Conservation (phyloP, 192 early-diverging fungal genomes). For the Backusella mclennaniae region DNA sequence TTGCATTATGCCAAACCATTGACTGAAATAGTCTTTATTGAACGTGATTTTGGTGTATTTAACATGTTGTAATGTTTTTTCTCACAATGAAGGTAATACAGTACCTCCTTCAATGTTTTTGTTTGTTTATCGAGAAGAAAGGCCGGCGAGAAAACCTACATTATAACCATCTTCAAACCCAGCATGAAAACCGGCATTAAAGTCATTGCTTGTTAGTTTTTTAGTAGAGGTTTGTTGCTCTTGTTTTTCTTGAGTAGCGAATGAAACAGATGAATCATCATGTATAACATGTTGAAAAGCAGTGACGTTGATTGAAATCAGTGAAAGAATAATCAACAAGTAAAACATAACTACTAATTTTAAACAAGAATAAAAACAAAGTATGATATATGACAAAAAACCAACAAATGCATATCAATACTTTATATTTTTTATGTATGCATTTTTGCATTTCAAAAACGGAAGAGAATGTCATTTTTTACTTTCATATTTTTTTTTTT, state of each 20-base stretch:
- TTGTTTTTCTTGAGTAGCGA: background rate
- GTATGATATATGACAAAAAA: background rate
- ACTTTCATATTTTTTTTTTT: background rate
- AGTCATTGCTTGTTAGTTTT: background rate
- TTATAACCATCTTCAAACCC: background rate
- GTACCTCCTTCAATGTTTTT: background rate
- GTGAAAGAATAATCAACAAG: background rate
- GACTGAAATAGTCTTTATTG: background rate
- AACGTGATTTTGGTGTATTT: background rate
- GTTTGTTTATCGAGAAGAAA: constrained; percentile 4
- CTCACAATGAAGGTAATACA: constrained; percentile 1
- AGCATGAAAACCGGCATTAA: background rate
- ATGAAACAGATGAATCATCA: background rate
- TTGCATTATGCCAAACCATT: background rate
- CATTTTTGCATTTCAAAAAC: background rate
- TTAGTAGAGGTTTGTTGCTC: background rate
- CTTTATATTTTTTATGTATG: background rate
- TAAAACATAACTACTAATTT: background rate
- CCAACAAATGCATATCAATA: background rate
- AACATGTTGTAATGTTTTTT: background rate
- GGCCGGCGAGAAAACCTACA: background rate
- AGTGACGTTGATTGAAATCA: background rate
- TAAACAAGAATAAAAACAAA: background rate
- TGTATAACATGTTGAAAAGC: background rate
- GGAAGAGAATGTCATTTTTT: background rate